Percentiles rank a stretch among this genome's conserved stretches.
phyloP scores from a whole-genome alignment of 2,329 filamentous ascomycete genomes.

The Dryadomyces quercivorus region DNA sequence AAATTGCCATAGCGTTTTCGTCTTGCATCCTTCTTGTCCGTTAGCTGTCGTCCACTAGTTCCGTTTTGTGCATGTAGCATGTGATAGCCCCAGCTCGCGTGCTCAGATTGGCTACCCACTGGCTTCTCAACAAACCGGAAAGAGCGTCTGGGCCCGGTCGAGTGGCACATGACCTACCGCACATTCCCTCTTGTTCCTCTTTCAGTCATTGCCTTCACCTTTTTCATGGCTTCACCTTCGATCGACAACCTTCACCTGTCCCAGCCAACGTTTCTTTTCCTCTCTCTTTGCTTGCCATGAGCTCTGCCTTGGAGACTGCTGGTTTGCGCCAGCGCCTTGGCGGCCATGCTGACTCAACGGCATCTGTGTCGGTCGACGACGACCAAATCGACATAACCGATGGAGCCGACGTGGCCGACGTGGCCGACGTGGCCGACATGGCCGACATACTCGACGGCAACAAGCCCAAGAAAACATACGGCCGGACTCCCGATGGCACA shows the following conservation, averaged over 20 bases:
- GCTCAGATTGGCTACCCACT: constrained; percentile 1
- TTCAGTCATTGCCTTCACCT: not conserved
- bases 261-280: not conserved
- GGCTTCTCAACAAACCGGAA: constrained; percentile 8
- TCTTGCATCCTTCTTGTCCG: not conserved
- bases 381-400: not conserved
- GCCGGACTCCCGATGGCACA: constrained; percentile 79
- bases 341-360: not conserved
- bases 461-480: constrained; percentile 64
- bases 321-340: constrained; percentile 1
- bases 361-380: not conserved
- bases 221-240: not conserved
- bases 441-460: not conserved
- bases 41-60: not conserved
- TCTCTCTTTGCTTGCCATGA: not conserved
- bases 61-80: constrained; percentile 3
- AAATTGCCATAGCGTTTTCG: constrained; percentile 3
- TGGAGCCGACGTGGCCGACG: not conserved
- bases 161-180: not conserved
- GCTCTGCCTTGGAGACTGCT: not conserved
- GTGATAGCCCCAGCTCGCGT: constrained; percentile 10
- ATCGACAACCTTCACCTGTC: not conserved
- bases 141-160: not conserved
- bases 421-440: not conserved
- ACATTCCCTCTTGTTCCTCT: not conserved